Base-by-base conservation (phyloP, 768 basidiomycete genomes). In the Termitomyces sp. region DNA sequence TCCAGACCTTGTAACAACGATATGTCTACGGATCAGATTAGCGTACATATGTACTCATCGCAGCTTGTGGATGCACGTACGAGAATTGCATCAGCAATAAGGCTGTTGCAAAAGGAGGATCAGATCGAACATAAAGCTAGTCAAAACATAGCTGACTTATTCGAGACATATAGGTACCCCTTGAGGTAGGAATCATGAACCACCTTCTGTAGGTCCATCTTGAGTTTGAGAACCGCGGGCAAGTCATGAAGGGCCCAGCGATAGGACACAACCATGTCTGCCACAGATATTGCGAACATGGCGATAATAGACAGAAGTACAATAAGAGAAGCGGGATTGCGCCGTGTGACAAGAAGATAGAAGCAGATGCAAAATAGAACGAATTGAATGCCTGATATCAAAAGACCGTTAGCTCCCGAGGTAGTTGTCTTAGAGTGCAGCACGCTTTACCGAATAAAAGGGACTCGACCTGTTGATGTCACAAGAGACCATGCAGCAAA, bases 281-380 rank as follows among this genome's bases (percentile, higher is more conserved):
- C 68, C 0, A 74, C 71, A 15, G 78, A 73, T 38, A 78, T 65
- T 0, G 64, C 54, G 60, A 76, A 78, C 76, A 79, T 79, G 52
- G 68, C 42, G n/a, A 71, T 57, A 42, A 75, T 72, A 45, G 69
- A 70, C 33, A 70, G 18, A 40, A 76, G n/a, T 33, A 78, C 64
- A 51, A 74, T 60, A 62, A 71, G 65, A 55, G 74, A 75, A 1
- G 70, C 60, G 0, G 58, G 51, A 33, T 68, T 68, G 53, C 69
- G 64, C 33, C 68, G 61, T 52, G 63, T 68, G 39, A 70, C 59
- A 33, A 78, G 73, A n/a, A 77, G 71, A 63, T 67, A 74, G 44
- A 70, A 46, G 59, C 76, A 76, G 54, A 76, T 72, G 35, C 65
- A 64, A 65, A 76, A 78, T 33, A 79, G 70, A 39, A 76, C 70